Base-by-base conservation (phyloP, 371 early-diverging fungal genomes). In the Mucor mucedo region DNA sequence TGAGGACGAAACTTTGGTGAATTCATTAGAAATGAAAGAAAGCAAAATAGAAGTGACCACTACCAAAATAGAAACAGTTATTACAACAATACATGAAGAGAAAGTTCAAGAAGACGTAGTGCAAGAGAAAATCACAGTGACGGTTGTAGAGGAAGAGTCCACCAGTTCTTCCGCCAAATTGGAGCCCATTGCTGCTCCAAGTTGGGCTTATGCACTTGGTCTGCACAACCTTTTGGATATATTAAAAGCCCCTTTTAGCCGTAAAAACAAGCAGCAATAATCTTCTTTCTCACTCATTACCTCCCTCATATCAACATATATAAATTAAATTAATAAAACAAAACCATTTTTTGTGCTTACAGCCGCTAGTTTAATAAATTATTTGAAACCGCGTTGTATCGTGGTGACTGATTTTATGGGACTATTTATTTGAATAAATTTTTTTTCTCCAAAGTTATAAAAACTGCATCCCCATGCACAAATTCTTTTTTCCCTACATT, bases 201-300 rank as follows among this genome's bases (percentile, higher is more conserved):
- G 52, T 7, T 67, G 68, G 68, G 53, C 58, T 3, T 41, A 44
- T 35, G 40, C 53, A 4, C 53, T 67, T n/a, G 42, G 49, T 33
- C 44, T 67, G 27, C 52, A 58, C 45, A 63, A 63, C n/a, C 21
- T 67, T 16, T 49, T 67, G 38, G 58, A 67, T n/a, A 53, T 63
- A 9, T 53, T 67, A 38, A 63, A 56, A 30, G 57, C 68, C 10
- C 68, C 68, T 30, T 67, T 67, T 33, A 44, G 21, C 27, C 53
- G 63, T 16, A 63, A 44, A 50, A 50, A 50, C 47, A 47, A 21
- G 5, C 47, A 47, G 21, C 3, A 52, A 52, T 29, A 52, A 52
- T 30, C 28, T 28, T 4, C 30, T 45, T 45, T 47, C 16, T 6
- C 21, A 21, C 21, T 21, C 21, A 21, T 21, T 21, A 21, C 21